Evolutionary conservation across 2,329 filamentous ascomycete genomes (phyloP), one percentile per base, ranked within the genome.

Genomic region (Leptographium procerum): DNA sequence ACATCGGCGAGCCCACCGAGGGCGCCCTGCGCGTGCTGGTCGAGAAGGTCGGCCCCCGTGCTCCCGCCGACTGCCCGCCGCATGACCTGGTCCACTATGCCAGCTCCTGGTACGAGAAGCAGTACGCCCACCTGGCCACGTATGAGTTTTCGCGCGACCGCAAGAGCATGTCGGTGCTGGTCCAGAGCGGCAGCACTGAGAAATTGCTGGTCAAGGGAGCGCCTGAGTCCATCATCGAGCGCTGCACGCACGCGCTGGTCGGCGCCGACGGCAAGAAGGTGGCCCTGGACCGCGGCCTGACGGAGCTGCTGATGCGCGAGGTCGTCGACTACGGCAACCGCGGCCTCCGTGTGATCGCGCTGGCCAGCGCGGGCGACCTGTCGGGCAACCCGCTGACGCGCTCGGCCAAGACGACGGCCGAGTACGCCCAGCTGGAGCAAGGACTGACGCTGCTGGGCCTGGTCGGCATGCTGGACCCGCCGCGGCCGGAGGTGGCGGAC

Each of bases 111-210:
- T 96, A 96, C 70, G 91, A 95, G 74, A 79, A 84, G 64, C 81
- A 83, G 64, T 82, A 86, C 55, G 83, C 84, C 56, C 84, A 87
- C 48, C 79, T 96, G 59, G 87, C 91, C 10, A 96, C 91, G 13
- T 99, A 90, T 66, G 94, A 99, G 70, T 99, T 99, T 74, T 97
- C 94, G 1, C 86, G 94, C 66, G 94, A 99, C 72, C 85, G 94
- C 62, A 99, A 99, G 83, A 97, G 92, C 73, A 99, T 99, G 94
- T 99, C 94, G 53, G 95, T 99, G 40, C 77, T 97, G 60, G 89
- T 95, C 62, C 81, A 82, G 58, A 77, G 79, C 55, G 73, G 84
- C 56, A 24, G 26, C 34, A 24, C 50, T 11, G 84, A 94, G 74
- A 91, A 87, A 70, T 84, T 99, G 13, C 81, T 99, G 54, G 91